A percentile compares a stretch with the other conserved stretches of the same genome.
Evolutionary conservation across 75 land plant genomes (phyloP).

Genomic region (Cupressus sempervirens): DNA sequence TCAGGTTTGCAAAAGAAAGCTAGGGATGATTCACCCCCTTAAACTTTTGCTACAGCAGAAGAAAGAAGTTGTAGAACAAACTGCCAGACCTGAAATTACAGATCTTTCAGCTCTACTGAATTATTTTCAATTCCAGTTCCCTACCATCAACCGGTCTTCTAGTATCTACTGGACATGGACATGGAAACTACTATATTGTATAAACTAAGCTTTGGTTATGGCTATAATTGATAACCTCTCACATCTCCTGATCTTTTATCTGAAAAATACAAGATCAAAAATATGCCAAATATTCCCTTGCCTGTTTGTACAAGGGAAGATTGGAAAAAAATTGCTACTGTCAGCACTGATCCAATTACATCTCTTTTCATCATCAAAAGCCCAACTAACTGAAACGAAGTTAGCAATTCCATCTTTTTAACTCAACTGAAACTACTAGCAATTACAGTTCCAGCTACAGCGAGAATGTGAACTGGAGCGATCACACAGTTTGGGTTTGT

Average conservation of each 20-base stretch:
- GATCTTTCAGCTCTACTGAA: neutral
- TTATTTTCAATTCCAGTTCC: neutral
- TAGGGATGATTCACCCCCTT: neutral
- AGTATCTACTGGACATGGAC: neutral
- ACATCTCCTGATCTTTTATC: neutral
- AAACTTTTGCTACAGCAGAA: neutral
- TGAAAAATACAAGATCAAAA: neutral
- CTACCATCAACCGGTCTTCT: neutral
- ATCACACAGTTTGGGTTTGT: neutral
- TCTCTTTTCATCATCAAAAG: neutral
- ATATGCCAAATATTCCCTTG: constrained; percentile 5
- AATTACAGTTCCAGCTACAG: constrained; percentile 7
- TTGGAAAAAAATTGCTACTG: constrained; percentile 4
- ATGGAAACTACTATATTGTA: neutral
- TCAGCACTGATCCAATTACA: neutral
- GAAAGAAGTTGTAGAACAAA: neutral
- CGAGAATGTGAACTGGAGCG: neutral
- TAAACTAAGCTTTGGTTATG: neutral
- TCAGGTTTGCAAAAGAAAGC: neutral
- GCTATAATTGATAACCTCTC: neutral
- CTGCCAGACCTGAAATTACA: too few relatives aligned
- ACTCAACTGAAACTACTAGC: neutral
- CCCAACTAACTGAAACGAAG: neutral
- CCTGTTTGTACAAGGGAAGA: neutral
- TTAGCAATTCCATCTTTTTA: neutral